Conservation (phyloP, 148 eudicot species). For the Oxyria digyna region DNA sequence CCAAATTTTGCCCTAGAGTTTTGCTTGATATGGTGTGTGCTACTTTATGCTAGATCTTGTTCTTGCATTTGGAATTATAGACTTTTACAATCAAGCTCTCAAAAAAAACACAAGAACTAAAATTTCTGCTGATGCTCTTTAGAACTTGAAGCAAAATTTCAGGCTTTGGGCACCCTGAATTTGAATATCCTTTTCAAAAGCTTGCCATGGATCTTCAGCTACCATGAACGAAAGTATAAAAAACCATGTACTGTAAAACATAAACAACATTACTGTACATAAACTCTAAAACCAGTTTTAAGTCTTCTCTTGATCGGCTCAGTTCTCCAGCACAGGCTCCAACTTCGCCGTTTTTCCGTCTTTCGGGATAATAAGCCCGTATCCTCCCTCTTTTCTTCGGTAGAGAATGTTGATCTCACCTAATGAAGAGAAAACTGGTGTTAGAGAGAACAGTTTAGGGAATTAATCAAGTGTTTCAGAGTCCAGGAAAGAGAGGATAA, state of each 20-base stretch:
- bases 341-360: constrained; percentile 42
- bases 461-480: too few species aligned
- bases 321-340: constrained; percentile 26
- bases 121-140: not conserved
- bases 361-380: constrained; percentile 84
- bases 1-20: not conserved
- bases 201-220: not conserved
- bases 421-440: constrained; percentile 3
- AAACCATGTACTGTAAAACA: not conserved
- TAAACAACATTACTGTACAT: not conserved
- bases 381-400: constrained; percentile 78
- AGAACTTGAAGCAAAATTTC: not conserved
- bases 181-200: not conserved
- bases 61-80: too few species aligned
- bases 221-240: not conserved
- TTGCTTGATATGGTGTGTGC: not conserved
- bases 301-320: not conserved
- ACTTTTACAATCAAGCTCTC: too few species aligned
- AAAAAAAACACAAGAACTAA: too few species aligned
- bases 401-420: constrained; percentile 83
- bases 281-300: not conserved
- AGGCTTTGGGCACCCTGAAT: not conserved
- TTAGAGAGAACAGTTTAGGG: not conserved
- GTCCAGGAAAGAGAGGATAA: not conserved
- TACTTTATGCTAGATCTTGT: not conserved